These are phyloP conservation scores for Coemansia sp. DNA, from an alignment of 192 early-diverging fungal genomes.

Conservation along the genomic window DNA sequence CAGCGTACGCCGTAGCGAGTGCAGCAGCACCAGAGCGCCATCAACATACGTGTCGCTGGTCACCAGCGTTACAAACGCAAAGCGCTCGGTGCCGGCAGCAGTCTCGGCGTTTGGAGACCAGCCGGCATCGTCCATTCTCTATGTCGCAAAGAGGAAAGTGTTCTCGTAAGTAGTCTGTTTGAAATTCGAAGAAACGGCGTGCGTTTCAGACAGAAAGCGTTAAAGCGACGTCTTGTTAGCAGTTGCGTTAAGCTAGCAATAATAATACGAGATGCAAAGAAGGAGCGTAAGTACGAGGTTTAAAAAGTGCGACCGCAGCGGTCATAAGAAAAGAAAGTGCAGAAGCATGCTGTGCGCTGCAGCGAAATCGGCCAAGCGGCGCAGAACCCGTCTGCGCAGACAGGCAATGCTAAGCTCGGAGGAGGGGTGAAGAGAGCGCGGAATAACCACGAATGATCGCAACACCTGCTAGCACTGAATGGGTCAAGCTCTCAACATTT, in stretches of 20 bases:
- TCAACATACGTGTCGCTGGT: constrained; percentile 83
- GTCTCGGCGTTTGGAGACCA: neutral
- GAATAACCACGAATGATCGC: neutral
- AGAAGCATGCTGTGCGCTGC: constrained; percentile 1
- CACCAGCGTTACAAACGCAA: constrained; percentile 83
- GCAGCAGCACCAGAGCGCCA: constrained; percentile 77
- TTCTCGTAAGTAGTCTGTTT: neutral
- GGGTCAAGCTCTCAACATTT: neutral
- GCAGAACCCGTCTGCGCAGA: neutral
- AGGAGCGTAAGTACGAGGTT: neutral
- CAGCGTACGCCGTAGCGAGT: constrained; percentile 67
- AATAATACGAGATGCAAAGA: neutral
- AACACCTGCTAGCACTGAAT: neutral
- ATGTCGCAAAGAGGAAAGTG: neutral
- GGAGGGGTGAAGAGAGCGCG: neutral
- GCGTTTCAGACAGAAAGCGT: neutral
- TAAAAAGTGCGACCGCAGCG: neutral
- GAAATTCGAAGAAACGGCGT: neutral
- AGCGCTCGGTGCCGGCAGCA: constrained; percentile 4
- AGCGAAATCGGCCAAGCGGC: neutral
- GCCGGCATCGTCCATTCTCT: constrained; percentile 4
- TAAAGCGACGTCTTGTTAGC: neutral
- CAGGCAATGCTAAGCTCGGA: neutral
- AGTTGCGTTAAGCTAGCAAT: neutral
- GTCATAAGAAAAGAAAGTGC: constrained; percentile 9